Evolutionary conservation across 345 rosid species (phyloP), one percentile per base, ranked within the genome.

Genomic region (Hypericum perforatum): DNA sequence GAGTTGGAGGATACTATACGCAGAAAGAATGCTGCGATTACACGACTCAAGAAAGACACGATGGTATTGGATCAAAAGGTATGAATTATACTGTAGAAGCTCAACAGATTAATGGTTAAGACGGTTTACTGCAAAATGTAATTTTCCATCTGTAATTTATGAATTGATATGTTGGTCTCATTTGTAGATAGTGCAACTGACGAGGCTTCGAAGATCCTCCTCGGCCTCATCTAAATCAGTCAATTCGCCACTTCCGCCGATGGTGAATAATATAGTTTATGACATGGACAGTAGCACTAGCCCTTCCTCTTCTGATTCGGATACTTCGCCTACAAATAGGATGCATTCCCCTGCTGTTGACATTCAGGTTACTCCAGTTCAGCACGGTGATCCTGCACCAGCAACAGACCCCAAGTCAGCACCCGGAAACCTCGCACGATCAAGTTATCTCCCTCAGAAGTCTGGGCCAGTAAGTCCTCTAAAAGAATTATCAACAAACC

Each of bases 251-350:
- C 56, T 68, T 60, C 91, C 86, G 1, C 47, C 64, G 64, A 72
- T 85, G 89, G 16, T 74, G 51, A 88, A 85, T 52, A 92, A 85
- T 59, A 56, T 85, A 52, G 66, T 92, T 58, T 92, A 85, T 52
- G 87, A 85, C 62, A 74, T 92, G 94, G 97, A 92, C 63, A 71
- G 73, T 64, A 56, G 75, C 3, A 80, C 98, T 41, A 65, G 95
- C 58, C 74, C 90, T 70, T 88, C 96, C 45, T 85, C 98, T 39
- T 88, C 97, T 44, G 98, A 87, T 72, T 85, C 95, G 11, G 96
- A 87, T 58, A 22, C 66, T 57, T 63, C 82, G 32, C 74, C 74
- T 6, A 44, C 14, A 56, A 76, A 69, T 58, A 62, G 50, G 9
- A 45, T 57, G 42, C 69, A 49, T 38, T 6, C 60, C 54, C 51